Evolutionary conservation across 768 basidiomycete genomes (phyloP), one percentile per base, ranked within the genome.

Genomic region (Chalciporus chontae): DNA sequence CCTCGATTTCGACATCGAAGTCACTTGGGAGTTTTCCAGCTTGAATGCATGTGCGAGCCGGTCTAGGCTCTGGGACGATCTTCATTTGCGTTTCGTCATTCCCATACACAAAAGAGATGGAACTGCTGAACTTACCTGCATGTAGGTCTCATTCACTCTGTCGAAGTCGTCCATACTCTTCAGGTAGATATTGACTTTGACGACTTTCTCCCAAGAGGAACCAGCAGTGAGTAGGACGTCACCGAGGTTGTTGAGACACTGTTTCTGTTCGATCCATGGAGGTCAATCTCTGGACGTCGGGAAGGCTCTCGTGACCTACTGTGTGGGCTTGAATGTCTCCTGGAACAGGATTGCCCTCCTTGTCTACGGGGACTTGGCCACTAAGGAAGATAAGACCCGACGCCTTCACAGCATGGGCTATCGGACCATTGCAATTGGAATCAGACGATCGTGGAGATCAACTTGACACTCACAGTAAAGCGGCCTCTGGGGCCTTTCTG

Each of bases 21-120:
- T 85, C 84, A 56, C 74, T 73, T 0, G 86, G 86, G 31, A 89
- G 72, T 55, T 77, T 77, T 8, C 77, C 83, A 11, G 81, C 84
- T 69, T 89, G 85, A 54, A 91, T 86, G 64, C 83, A 85, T 8
- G 85, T 86, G 47, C 87, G 70, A 8, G 87, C 81, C 10, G 88
- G 89, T 69, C 87, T 87, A 14, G 78, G 79, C 27, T 63, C 69
- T 0, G 79, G 79, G 24, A 79, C 59, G 8, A 78, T 52, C 77
- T 79, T 39, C 13, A 14, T 17, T 32, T 17, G 14, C 19, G 10
- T 14, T 40, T n/a, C 18, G 36, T 24, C 8, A 18, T 8, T 39
- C 19, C 15, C 26, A 9, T 9, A n/a, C 47, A 29, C 2, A 34
- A 19, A 48, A 31, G 26, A 26, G 31, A 15, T 27, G 31, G 36